Evolutionary conservation across 2,329 filamentous ascomycete genomes (phyloP), one percentile per base, ranked within the genome.

Genomic region (Phaeomoniella chlamydospora): DNA sequence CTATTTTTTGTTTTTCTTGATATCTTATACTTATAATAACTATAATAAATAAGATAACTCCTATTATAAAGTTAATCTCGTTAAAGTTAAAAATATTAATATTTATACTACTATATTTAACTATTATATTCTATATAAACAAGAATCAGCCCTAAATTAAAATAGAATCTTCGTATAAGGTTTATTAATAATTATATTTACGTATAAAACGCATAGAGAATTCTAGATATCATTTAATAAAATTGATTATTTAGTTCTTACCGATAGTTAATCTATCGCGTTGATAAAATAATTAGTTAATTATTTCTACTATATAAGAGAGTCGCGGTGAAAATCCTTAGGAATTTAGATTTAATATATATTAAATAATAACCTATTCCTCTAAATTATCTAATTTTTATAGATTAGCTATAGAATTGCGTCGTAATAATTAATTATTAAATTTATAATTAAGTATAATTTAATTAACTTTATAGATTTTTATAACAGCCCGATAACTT

Each of bases 71-170:
- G 5, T 32, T 32, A 32, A 14, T 14, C 17, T 32, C 14, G 14
- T 32, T 6, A 32, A 14, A 32, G 13, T 14, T 14, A 32, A 32
- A 14, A 32, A 34, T 34, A 16, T 17, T 34, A 16, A 34, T 5
- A 34, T 17, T 18, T 34, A 34, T 17, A 17, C n/a, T 34, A 17
- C 13, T 34, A 34, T 34, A 16, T 11, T 34, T 34, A 34, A 34
- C 13, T 17, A 18, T 18, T 17, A 34, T 16, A 34, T 14, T 16
- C 10, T 34, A 34, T 18, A 14, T 6, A 32, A 32, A 32, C 5
- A 32, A 18, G 19, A 17, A 6, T 32, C 14, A 10, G 17, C 5
- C n/a, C n/a, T 22, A 18, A 5, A 6, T 17, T 34, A 18, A 18
- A 34, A 17, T 34, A 34, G 15, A 16, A 18, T 34, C 6, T 34